Conservation (phyloP, 2,329 filamentous ascomycete genomes). For the Xylariaceae sp. region DNA sequence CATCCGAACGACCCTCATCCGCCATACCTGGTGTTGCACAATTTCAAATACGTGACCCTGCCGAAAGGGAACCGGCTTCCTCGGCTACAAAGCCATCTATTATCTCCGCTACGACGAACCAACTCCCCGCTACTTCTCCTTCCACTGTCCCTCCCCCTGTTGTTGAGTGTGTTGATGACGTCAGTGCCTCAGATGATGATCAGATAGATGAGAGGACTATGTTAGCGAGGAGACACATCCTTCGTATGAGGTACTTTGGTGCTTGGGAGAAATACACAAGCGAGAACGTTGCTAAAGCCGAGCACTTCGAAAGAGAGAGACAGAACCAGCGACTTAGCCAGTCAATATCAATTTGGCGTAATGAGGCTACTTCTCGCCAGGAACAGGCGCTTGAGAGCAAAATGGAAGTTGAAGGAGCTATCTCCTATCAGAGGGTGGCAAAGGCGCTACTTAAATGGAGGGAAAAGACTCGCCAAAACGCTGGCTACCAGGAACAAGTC, state of each 20-base stretch:
- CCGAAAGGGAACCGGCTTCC: not conserved
- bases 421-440: constrained; percentile 31
- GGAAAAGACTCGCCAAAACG: constrained; percentile 23
- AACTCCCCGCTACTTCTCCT: not conserved
- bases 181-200: constrained; percentile 26
- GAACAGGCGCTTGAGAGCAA: constrained; percentile 28
- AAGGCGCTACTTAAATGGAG: constrained; percentile 37
- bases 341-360: constrained; percentile 32
- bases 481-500: constrained; percentile 25
- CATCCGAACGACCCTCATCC: constrained; percentile 7
- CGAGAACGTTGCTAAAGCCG: constrained; percentile 32
- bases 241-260: constrained; percentile 43
- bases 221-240: constrained; percentile 42
- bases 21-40: constrained; percentile 4
- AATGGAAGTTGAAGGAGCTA: constrained; percentile 28
- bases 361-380: constrained; percentile 25
- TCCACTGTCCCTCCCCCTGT: not conserved
- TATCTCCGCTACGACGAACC: constrained; percentile 3
- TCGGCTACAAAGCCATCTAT: not conserved
- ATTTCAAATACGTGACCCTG: constrained; percentile 5
- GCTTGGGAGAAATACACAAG: constrained; percentile 40
- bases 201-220: constrained; percentile 39
- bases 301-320: constrained; percentile 32
- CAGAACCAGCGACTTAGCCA: constrained; percentile 23
- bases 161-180: not conserved